Evolutionary conservation across 1,284 basidiomycete genomes (phyloP).

Genomic region (Leccinum cinnamomeum): DNA sequence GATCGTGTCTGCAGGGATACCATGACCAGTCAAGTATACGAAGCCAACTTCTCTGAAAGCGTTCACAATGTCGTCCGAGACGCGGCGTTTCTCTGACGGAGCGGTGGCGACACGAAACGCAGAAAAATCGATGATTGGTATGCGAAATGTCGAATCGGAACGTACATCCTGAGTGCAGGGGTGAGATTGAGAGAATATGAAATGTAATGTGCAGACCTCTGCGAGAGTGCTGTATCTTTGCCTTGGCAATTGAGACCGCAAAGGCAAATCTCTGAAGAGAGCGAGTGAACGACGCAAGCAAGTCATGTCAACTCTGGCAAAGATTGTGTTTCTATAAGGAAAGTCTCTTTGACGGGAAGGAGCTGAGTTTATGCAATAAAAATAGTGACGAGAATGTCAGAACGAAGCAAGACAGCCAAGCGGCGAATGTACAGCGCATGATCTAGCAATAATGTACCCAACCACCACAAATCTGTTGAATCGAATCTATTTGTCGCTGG

Average conservation of each 20-base stretch:
- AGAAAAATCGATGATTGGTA: constrained; percentile 78
- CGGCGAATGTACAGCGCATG: neutral
- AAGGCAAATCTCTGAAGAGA: constrained; percentile 7
- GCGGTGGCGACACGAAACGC: constrained; percentile 57
- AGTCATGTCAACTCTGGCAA: constrained; percentile 11
- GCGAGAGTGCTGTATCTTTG: constrained; percentile 26
- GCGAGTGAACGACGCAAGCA: constrained; percentile 16
- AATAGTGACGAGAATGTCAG: neutral
- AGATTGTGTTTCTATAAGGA: neutral
- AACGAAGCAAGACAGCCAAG: neutral
- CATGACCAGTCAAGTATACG: constrained; percentile 71
- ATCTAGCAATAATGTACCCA: too few relatives aligned
- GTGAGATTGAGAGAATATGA: too few relatives aligned
- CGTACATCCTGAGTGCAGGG: constrained; percentile 23
- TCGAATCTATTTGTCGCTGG: too few relatives aligned
- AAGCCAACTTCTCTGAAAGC: constrained; percentile 80
- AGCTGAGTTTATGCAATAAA: too few relatives aligned
- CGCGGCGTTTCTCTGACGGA: constrained; percentile 54
- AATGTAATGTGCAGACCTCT: constrained; percentile 17
- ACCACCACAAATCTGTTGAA: too few relatives aligned
- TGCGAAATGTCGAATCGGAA: constrained; percentile 43
- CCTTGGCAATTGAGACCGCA: constrained; percentile 3
- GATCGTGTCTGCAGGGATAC: constrained; percentile 55
- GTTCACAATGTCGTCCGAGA: constrained; percentile 68
- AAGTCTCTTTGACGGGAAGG: neutral